Evolutionary conservation across 1,139 yeast genomes (phyloP).

Genomic region (Groenewaldozyma auringiensis): DNA sequence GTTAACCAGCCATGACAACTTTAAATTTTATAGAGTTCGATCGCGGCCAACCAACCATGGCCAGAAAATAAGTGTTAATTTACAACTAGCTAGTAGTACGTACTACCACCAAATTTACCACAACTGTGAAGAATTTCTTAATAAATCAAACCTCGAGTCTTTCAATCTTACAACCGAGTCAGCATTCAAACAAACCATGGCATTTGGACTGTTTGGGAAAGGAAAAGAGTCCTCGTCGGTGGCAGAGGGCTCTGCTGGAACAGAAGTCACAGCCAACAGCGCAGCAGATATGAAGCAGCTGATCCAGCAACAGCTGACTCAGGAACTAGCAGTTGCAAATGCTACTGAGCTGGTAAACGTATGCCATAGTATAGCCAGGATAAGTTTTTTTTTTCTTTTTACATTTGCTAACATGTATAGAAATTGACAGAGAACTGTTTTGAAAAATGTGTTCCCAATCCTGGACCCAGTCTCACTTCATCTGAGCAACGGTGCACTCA

Average conservation of each 20-base stretch:
- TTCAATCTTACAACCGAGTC: too few relatives aligned
- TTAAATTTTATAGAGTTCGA: too few relatives aligned
- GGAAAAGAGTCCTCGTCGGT: background rate
- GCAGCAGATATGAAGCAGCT: conserved; percentile 42
- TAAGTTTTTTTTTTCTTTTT: background rate
- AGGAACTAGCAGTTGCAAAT: conserved; percentile 81
- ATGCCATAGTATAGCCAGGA: conserved; percentile 10
- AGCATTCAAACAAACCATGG: too few relatives aligned
- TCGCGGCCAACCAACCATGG: too few relatives aligned
- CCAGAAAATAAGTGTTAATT: too few relatives aligned
- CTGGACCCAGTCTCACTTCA: conserved; percentile 41
- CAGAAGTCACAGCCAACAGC: background rate
- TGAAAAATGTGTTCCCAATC: conserved; percentile 59
- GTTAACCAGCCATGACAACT: too few relatives aligned
- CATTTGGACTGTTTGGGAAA: background rate
- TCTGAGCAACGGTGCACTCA: conserved; percentile 53
- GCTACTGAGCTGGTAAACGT: conserved; percentile 76
- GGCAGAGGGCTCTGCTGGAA: background rate
- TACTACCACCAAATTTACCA: too few relatives aligned
- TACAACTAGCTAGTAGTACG: too few relatives aligned
- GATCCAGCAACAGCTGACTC: conserved; percentile 64
- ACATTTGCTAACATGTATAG: conserved; percentile 12
- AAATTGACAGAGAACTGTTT: conserved; percentile 87
- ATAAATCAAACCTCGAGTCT: too few relatives aligned
- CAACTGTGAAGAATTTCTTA: too few relatives aligned